phyloP scores from a whole-genome alignment of 768 basidiomycete genomes.

The Trametes cingulata region DNA sequence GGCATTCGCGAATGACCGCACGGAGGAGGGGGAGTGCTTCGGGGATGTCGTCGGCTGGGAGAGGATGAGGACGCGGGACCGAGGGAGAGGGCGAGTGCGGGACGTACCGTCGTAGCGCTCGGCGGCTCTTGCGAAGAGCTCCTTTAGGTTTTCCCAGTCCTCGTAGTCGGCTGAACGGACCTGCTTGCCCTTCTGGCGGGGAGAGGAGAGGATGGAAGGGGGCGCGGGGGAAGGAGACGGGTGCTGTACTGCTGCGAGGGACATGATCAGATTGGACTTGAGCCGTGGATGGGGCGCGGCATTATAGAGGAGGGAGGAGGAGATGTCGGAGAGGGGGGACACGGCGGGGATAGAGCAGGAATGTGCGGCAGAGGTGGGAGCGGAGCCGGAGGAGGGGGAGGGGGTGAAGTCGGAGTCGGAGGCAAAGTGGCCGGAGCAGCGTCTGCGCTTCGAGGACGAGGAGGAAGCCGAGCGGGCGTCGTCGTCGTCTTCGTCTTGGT shows the following conservation, averaged over 20 bases:
- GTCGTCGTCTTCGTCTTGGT: slow-evolving; percentile 15
- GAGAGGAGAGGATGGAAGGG: slow-evolving; percentile 10
- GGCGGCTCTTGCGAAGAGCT: slow-evolving; percentile 56
- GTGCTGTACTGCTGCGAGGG: background rate
- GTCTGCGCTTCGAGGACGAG: slow-evolving; percentile 30
- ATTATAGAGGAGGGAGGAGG: slow-evolving; percentile 11
- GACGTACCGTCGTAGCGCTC: slow-evolving; percentile 60
- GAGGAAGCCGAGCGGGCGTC: slow-evolving; percentile 22
- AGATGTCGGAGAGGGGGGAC: slow-evolving; percentile 12
- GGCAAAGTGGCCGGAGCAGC: slow-evolving; percentile 25
- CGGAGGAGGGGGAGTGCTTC: slow-evolving; percentile 58
- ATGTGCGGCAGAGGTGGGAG: background rate
- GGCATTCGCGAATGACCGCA: slow-evolving; percentile 67
- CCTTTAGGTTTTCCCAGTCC: slow-evolving; percentile 71
- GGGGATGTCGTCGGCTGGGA: slow-evolving; percentile 40
- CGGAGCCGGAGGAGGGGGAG: slow-evolving; percentile 7
- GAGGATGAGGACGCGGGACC: background rate
- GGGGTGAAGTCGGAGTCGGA: slow-evolving; percentile 16
- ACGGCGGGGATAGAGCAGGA: slow-evolving; percentile 4
- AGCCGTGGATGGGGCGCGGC: background rate
- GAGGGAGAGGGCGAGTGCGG: background rate
- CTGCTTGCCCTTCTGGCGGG: slow-evolving; percentile 16
- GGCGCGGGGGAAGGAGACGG: slow-evolving; percentile 3
- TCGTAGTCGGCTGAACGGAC: slow-evolving; percentile 34
- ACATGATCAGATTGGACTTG: background rate